Evolutionary conservation across 495 filamentous ascomycete genomes (phyloP), one percentile per base, ranked within the genome.

Genomic region (Neurospora sp.): DNA sequence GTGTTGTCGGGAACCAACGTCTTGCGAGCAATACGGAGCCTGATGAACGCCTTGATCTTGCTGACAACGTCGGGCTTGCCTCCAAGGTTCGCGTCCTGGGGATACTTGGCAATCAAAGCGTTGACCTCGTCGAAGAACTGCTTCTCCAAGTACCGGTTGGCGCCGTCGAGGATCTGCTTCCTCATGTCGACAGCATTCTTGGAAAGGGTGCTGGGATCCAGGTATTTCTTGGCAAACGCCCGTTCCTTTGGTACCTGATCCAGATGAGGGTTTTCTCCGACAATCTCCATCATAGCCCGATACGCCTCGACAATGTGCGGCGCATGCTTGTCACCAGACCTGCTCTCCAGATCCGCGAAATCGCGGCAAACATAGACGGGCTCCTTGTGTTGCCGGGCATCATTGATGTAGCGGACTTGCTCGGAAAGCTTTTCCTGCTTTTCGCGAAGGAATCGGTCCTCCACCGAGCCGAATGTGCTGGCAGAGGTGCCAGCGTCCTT

Each of bases 11-110:
- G 88, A 2, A 89, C 91, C 37, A 98, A 89, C 76, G 95, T 92
- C 83, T 93, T 96, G 66, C 91, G 87, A 4, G 88, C 84, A 38
- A 89, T 85, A 69, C 91, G 89, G 72, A 97, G 86, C 70, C 93
- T 89, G 79, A 98, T 91, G 78, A 94, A 99, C 2, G 93, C 96
- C 73, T 93, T 92, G 78, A 98, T 90, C 83, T 96, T 96, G 84
- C 94, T 96, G 74, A 93, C 85, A 2, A 92, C 89, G 66, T 93
- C 92, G 1, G 96, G 96, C 42, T 93, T 89, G 73, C 96, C 96
- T 41, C 96, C 96, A 71, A 97, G 84, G 77, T 92, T 93, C 11
- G 96, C 96, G 79, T 97, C 94, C 69, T 90, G 88, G 5, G 94
- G 94, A 78, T 95, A 92, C 78, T 92, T 95, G 39, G 88, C 82